A percentile compares a stretch with the other conserved stretches of the same genome.
phyloP scores from a whole-genome alignment of 768 basidiomycete genomes.

The Tricholoma flavovirens region DNA sequence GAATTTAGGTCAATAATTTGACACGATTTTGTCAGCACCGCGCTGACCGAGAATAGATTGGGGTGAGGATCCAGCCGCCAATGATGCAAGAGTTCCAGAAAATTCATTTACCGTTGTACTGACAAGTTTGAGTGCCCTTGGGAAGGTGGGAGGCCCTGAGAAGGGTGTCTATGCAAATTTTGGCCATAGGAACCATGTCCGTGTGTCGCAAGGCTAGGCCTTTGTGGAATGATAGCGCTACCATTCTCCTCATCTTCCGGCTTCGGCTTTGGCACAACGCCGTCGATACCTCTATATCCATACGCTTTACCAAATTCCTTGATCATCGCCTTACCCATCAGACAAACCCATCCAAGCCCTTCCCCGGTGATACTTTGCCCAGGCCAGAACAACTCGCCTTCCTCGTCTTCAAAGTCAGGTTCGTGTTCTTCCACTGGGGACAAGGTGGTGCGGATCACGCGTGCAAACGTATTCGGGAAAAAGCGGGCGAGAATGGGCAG shows the following conservation, averaged over 20 bases:
- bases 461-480: conserved; percentile 72
- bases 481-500: conserved; percentile 62
- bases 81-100: neutral
- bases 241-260: conserved; percentile 20
- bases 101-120: conserved; percentile 4
- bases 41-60: neutral
- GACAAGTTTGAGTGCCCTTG: neutral
- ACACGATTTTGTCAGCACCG: neutral
- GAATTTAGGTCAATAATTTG: neutral
- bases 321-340: conserved; percentile 84
- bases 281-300: conserved; percentile 66
- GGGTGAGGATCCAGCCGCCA: neutral
- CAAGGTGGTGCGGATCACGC: conserved; percentile 63
- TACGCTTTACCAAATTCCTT: conserved; percentile 72
- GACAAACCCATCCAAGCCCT: conserved; percentile 82
- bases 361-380: conserved; percentile 67
- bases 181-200: conserved; percentile 5
- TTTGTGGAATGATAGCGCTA: conserved; percentile 8
- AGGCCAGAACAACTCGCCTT: conserved; percentile 84
- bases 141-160: conserved; percentile 5
- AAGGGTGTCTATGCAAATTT: conserved; percentile 11
- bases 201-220: conserved; percentile 15
- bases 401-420: conserved; percentile 79
- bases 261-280: conserved; percentile 67
- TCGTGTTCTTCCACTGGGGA: conserved; percentile 66